Percentiles rank a stretch among this genome's conserved stretches.
These are phyloP conservation scores for Kuraishia floccosa DNA, from an alignment of 805 yeast species.

Conservation along the genomic window DNA sequence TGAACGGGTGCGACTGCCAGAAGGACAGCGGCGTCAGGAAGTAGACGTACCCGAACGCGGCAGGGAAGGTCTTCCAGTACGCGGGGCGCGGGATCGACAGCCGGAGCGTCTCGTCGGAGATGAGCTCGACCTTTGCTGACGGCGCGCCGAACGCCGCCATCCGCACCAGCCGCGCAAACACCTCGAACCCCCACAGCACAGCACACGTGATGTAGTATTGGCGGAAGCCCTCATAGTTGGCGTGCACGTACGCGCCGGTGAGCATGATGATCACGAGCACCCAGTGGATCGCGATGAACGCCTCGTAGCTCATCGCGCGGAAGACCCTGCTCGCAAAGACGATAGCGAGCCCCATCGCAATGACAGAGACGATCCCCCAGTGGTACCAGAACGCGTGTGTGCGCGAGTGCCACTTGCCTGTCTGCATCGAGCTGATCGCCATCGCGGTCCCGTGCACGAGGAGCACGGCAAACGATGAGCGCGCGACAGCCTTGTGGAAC, in stretches of 20 bases:
- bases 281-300: constrained; percentile 48
- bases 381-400: constrained; percentile 14
- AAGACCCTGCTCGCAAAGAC: constrained; percentile 38
- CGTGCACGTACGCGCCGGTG: constrained; percentile 48
- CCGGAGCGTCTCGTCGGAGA: constrained; percentile 35
- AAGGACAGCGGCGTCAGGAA: constrained; percentile 39
- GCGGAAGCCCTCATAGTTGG: constrained; percentile 27
- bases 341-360: constrained; percentile 27
- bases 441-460: constrained; percentile 30
- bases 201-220: constrained; percentile 23
- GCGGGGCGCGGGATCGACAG: constrained; percentile 36
- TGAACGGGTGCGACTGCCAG: constrained; percentile 73
- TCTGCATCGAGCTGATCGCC: constrained; percentile 11
- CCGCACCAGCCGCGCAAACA: constrained; percentile 31
- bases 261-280: constrained; percentile 40
- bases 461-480: constrained; percentile 27
- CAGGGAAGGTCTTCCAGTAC: constrained; percentile 39
- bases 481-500: constrained; percentile 47
- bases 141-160: constrained; percentile 23
- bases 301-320: constrained; percentile 47
- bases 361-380: constrained; percentile 25
- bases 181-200: constrained; percentile 41
- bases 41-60: constrained; percentile 45
- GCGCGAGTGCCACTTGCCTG: constrained; percentile 15
- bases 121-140: constrained; percentile 23